A percentile compares a stretch with the other conserved stretches of the same genome.
Conservation (phyloP, 2,329 filamentous ascomycete genomes). For the Diaporthe caulivora region DNA sequence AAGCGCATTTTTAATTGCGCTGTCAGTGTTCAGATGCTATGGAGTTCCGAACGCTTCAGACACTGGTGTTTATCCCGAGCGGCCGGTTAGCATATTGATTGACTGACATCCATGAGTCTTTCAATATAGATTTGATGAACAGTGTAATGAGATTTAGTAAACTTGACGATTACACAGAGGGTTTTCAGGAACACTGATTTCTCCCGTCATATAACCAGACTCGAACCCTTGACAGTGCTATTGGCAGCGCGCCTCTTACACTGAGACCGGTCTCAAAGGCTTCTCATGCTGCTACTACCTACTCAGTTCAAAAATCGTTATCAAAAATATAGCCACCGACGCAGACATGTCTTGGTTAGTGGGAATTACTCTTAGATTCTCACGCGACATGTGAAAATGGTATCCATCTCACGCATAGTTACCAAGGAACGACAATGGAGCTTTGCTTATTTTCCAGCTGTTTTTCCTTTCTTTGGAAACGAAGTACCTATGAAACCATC, state of each 20-base stretch:
- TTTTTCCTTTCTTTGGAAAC: not conserved
- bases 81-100: not conserved
- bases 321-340: not conserved
- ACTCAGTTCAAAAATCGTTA: not conserved
- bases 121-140: accelerated
- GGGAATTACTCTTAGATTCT: no score
- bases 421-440: not conserved
- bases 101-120: not conserved
- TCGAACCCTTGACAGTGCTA: accelerated
- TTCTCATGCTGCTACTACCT: not conserved
- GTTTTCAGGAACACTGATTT: no score
- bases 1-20: not conserved
- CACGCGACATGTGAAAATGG: not conserved
- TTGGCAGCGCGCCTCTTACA: not conserved
- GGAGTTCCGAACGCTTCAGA: not conserved
- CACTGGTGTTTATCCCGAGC: not conserved
- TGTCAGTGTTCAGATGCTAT: not conserved
- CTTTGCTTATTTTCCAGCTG: not conserved
- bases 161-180: not conserved
- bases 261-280: not conserved
- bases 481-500: no score
- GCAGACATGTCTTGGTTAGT: not conserved
- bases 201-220: not conserved
- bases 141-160: not conserved
- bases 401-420: not conserved